Base-by-base conservation (phyloP, 2,329 filamentous ascomycete species). In the Gremmenia infestans region DNA sequence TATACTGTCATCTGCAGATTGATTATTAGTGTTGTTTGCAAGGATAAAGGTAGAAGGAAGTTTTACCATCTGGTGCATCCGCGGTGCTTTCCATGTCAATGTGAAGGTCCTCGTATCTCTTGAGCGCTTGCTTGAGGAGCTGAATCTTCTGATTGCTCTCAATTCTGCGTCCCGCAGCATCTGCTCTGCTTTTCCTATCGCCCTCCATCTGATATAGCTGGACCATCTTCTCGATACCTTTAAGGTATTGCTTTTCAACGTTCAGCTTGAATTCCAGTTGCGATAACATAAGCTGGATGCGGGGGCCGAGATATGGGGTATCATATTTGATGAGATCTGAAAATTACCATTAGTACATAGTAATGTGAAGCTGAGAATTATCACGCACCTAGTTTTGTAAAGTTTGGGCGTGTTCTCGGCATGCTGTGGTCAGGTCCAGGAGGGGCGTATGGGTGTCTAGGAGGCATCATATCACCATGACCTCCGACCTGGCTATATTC, bases 71-170 rank as follows among this genome's bases (percentile, higher is more conserved):
- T 52, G 83, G 81, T 36, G 82, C 82, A 69, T 95, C 91, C 43
- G 85, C 77, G 5, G 82, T 80, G 65, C 75, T 79, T 63, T 96
- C 91, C 68, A 96, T 88, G 69, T 97, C 93, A 58, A 99, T 91
- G 68, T 99, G 93, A 53, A 99, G 81, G 73, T 97, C 94, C 72
- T 97, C 93, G 68, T 99, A 99, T 81, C 93, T 82, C 75, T 96
- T 96, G 70, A 99, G 79, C 49, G 94, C 92, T 76, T 97, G 92
- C 75, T 95, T 96, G 63, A 99, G 78, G 61, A 99, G 81, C 67
- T 96, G 86, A 49, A 99, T 97, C 77, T 99, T 99, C 73, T 97
- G 93, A 72, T 92, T 96, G 75, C 93, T 97, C 75, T 99, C 94
- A 59, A 96, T 87, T 56, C 89, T 83, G 68, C 91, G 85, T 50